Base-by-base conservation (phyloP, 1,284 basidiomycete species). In the Fomes fomentarius region DNA sequence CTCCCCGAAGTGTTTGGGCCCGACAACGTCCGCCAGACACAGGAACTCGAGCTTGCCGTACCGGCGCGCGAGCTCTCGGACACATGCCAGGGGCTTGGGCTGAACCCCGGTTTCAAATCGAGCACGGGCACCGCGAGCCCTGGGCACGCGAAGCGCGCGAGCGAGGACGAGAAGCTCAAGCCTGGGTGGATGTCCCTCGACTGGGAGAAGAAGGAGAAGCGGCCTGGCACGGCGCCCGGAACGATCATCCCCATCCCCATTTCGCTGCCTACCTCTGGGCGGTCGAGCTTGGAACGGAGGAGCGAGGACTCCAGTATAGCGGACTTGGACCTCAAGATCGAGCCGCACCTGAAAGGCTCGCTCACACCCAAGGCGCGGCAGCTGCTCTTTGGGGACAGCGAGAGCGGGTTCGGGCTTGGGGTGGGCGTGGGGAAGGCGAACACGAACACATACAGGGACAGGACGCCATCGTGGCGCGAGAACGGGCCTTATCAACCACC, bases 1-100 rank as follows among this genome's bases (percentile, higher is more conserved):
- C 64, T 89, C 39, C 67, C 73, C 48, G 64, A 70, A 12, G 69
- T 80, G 11, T 89, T 89, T 63, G 84, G 82, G n/a, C 57, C 64
- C 1, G 66, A 69, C 26, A 69, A 72, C 26, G 50, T 57, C 25
- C 61, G 58, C 49, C 68, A 53, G 51, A 54, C 61, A 51, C 66
- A 54, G 52, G 79, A 73, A 30, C 78, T 79, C 60, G 76, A 82
- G 57, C 67, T 88, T 26, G 81, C 81, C 53, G 67, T 88, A 14
- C 83, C 84, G 12, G 81, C 84, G 26, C 70, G 72, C 26, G 71
- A 71, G 37, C 61, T 69, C 30, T 43, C 62, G 4, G 60, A 63
- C 21, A 28, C 51, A 21, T 39, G 30, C 38, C n/a, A 30, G 24
- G 24, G 22, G 17, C 26, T 15, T 30, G 41, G 41, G 2, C 39